Evolutionary conservation across 2,329 filamentous ascomycete genomes (phyloP), one percentile per base, ranked within the genome.

Genomic region (Cercospora sp.): DNA sequence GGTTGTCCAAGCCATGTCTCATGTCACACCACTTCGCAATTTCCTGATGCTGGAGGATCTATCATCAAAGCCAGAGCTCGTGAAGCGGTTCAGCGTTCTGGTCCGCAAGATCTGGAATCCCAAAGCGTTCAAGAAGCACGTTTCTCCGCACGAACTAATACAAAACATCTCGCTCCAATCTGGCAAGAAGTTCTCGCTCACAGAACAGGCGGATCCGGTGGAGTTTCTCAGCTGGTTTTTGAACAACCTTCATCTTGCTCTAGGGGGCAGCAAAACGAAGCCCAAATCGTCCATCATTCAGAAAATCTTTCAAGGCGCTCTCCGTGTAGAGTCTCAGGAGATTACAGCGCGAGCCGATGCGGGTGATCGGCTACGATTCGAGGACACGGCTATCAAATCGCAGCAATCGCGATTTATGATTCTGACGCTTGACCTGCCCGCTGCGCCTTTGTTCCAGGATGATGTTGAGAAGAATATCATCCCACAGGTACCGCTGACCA

Each of bases 81-180:
- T 92, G 64, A 90, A 95, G 78, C 89, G 95, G 10, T 94, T 94
- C 77, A 92, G 91, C 73, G 95, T 93, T 64, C 86, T 99, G 20
- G 89, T 98, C 68, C 91, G 95, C 78, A 99, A 99, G 82, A 92
- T 99, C 73, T 99, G 95, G 95, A 99, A 99, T 78, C 91, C 94
- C 2, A 90, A 92, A 73, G 94, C 95, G 9, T 99, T 99, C 86
- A 96, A 97, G 80, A 90, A 91, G 4, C 95, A 99, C 80, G 95
- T 99, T 63, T 98, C 94, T 9, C 95, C 95, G 0, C 95, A 99
- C 83, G 95, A 99, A 80, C 87, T 99, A 31, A 89, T 99, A 1
- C 95, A 99, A 81, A 94, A 98, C 79, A 91, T 99, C 71, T 91
- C 94, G 1, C 84, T 97, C 51, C 90, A 90, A 60, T 97, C 94